A percentile compares a stretch with the other conserved stretches of the same genome.
Evolutionary conservation across 192 early-diverging fungal genomes (phyloP).

Genomic region (Lunasporangiospora selenospora): DNA sequence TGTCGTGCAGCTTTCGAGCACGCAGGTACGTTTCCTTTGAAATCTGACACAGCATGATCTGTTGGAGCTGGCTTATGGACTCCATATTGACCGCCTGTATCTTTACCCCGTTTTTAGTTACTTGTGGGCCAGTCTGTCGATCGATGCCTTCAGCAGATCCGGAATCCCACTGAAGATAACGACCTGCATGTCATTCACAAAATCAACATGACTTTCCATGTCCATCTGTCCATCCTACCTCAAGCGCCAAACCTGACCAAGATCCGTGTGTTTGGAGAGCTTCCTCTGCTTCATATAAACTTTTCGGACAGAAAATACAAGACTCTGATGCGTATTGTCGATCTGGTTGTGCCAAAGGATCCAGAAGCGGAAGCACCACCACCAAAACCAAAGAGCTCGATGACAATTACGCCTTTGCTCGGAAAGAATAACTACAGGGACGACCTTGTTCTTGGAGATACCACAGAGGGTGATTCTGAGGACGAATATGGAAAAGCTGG

Average conservation of each 20-base stretch:
- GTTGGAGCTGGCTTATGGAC: constrained; percentile 9
- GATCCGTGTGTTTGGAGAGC: constrained; percentile 77
- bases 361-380: constrained; percentile 22
- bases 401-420: constrained; percentile 19
- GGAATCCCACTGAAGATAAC: constrained; percentile 56
- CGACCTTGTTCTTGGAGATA: constrained; percentile 26
- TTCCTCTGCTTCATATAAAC: constrained; percentile 87
- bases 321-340: constrained; percentile 82
- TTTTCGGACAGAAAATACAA: constrained; percentile 96
- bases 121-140: constrained; percentile 80
- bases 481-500: constrained; percentile 17
- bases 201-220: constrained; percentile 81
- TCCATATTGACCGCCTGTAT: constrained; percentile 2
- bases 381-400: constrained; percentile 19
- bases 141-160: constrained; percentile 72
- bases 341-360: constrained; percentile 63
- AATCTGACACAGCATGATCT: neutral
- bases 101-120: constrained; percentile 46
- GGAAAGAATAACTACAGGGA: constrained; percentile 31
- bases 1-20: constrained; percentile 76
- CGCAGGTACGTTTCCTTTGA: constrained; percentile 78
- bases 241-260: constrained; percentile 76
- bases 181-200: constrained; percentile 87
- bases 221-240: constrained; percentile 87
- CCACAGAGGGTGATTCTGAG: constrained; percentile 33